Base-by-base conservation (phyloP, 2,329 filamentous ascomycete species). In the Chaetomiaceae sp. region DNA sequence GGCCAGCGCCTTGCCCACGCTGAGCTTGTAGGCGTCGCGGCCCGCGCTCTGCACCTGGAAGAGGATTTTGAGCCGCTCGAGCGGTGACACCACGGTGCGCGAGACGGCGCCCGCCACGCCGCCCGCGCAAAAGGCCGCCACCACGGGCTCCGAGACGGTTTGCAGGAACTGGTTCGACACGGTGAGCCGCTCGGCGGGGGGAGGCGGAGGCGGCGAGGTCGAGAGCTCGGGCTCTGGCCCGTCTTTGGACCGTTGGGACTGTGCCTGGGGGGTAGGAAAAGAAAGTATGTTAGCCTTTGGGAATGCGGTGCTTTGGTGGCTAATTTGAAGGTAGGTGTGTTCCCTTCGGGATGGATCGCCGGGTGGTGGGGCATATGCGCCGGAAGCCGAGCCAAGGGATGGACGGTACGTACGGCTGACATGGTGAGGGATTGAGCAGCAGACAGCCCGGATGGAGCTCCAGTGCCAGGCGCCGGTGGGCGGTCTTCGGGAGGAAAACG, bases 41-140 rank as follows among this genome's bases (percentile, higher is more conserved):
- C 91, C 92, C 44, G 79, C 87, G 65, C 87, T 95, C 73, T 99
- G 93, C 23, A 99, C 80, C 68, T 99, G 93, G 68, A 96, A 90
- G n/a, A 99, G 77, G 61, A 99, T 99, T 74, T 99, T 97, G 53
- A 99, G 78, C 57, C 93, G 83, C 71, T 99, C 93, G 33, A 99
- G 82, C 3, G 93, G 93, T 14, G 92, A 97, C 4, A 99, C 93
- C 42, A 97, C 92, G 20, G 93, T 99, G 65, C 93, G 83, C 27
- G 93, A 97, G n/a, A 99, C 92, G 38, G 93, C 93, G 52, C 93
- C 93, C 14, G 93, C 93, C 19, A 96, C 83, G 59, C 93, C 93
- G 55, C 93, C 93, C 25, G 89, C 93, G 63, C 95, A 86, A 65
- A 99, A 99, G 30, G 93, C 91, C 37, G 93, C 92, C 30, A 90